Percentiles rank a stretch among this genome's conserved stretches.
Conservation (phyloP, 148 eudicot species). For the Tetragonia tetragonoides region DNA sequence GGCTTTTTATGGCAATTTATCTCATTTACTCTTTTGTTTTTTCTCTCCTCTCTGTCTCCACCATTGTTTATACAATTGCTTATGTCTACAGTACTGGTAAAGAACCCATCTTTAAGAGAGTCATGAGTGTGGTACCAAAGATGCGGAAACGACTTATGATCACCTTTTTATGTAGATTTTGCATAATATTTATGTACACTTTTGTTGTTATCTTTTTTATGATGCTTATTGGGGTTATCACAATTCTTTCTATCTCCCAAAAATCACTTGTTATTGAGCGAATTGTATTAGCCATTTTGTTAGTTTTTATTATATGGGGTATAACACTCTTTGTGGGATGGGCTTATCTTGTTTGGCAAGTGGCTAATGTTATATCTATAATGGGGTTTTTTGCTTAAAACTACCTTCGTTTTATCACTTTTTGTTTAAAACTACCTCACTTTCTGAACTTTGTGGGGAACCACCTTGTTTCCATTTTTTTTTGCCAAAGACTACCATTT, state of each 20-base stretch:
- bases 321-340: constrained; percentile 19
- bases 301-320: not conserved
- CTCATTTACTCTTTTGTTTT: constrained; percentile 23
- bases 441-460: no score
- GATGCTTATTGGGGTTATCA: not conserved
- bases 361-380: constrained; percentile 45
- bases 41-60: constrained; percentile 34
- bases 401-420: no score
- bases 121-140: constrained; percentile 39
- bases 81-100: constrained; percentile 34
- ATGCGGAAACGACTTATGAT: constrained; percentile 49
- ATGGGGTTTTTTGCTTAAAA: not conserved
- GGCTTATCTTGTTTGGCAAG: constrained; percentile 35
- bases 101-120: constrained; percentile 30
- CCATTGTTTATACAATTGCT: constrained; percentile 39
- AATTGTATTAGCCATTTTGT: not conserved
- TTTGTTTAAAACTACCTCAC: no score
- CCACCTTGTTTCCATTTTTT: no score
- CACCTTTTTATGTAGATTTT: constrained; percentile 37
- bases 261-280: not conserved
- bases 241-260: not conserved
- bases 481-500: no score
- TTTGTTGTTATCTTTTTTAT: not conserved
- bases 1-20: constrained; percentile 25
- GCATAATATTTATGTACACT: constrained; percentile 23